These are phyloP conservation scores for Gnomoniopsis sp. DNA, from an alignment of 2,329 filamentous ascomycete genomes.

Conservation along the genomic window DNA sequence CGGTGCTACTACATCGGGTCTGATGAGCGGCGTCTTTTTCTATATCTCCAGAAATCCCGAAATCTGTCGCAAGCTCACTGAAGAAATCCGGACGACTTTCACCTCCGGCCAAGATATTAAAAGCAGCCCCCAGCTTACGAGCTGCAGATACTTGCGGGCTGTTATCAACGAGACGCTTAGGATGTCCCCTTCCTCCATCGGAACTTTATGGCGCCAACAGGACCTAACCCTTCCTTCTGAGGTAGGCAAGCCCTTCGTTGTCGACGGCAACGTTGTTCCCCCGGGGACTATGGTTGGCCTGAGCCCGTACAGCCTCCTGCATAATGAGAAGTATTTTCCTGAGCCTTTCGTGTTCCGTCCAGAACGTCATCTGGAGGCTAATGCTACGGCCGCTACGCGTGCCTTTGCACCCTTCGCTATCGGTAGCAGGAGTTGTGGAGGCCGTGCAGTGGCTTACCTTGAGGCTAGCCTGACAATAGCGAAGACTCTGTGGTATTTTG, in stretches of 20 bases:
- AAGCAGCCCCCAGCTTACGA: slow-evolving; percentile 15
- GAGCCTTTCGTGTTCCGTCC: slow-evolving; percentile 1
- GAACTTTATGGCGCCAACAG: slow-evolving; percentile 20
- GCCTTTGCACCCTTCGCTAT: background rate
- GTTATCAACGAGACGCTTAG: slow-evolving; percentile 8
- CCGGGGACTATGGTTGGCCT: background rate
- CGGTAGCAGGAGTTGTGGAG: slow-evolving; percentile 14
- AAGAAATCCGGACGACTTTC: background rate
- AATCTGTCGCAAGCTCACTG: slow-evolving; percentile 10
- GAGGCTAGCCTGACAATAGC: background rate
- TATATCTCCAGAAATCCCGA: slow-evolving; percentile 19
- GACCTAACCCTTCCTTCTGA: slow-evolving; percentile 13
- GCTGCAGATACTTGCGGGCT: slow-evolving; percentile 22
- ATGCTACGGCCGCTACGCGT: slow-evolving; percentile 17
- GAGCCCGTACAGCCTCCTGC: background rate
- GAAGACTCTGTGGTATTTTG: slow-evolving; percentile 4
- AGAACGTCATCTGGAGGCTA: background rate
- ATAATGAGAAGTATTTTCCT: background rate
- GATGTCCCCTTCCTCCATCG: slow-evolving; percentile 2
- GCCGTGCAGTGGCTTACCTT: slow-evolving; percentile 21
- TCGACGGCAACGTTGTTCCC: slow-evolving; percentile 1
- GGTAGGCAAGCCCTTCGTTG: background rate
- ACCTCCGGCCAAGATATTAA: background rate
- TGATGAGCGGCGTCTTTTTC: slow-evolving; percentile 20
- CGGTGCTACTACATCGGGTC: slow-evolving; percentile 19